These are phyloP conservation scores for Eucalyptus coolabah DNA, from an alignment of 345 rosid species.

Conservation along the genomic window DNA sequence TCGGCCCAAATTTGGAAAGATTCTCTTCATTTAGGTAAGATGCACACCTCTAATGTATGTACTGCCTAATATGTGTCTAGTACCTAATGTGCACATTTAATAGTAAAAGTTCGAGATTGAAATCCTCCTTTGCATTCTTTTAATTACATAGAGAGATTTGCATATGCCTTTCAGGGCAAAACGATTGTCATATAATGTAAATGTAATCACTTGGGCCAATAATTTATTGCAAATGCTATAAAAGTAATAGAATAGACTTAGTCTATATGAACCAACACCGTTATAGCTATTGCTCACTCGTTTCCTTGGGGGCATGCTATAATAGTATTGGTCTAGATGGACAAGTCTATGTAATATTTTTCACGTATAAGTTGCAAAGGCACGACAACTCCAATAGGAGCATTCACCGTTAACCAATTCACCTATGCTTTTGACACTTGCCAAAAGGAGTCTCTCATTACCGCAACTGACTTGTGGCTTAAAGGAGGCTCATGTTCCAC, in stretches of 20 bases:
- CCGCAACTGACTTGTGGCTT: not conserved
- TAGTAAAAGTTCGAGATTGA: not conserved
- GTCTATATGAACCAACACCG: too few species aligned
- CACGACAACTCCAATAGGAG: not conserved
- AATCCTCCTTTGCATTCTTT: not conserved
- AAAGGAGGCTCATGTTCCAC: not conserved
- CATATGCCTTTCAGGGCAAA: too few species aligned
- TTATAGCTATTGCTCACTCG: too few species aligned
- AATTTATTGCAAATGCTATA: too few species aligned
- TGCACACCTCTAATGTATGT: fast-evolving
- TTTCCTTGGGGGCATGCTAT: not conserved
- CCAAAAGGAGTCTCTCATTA: not conserved
- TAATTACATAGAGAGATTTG: not conserved
- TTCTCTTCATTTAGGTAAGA: too few species aligned
- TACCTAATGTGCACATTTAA: not conserved
- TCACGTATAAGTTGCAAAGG: not conserved
- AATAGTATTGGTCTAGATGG: not conserved
- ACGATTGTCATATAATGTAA: too few species aligned
- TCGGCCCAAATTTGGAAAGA: too few species aligned
- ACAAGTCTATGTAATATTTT: too few species aligned
- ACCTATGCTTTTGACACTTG: not conserved
- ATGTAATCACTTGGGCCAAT: too few species aligned
- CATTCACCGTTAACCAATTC: not conserved
- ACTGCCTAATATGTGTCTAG: too few species aligned
- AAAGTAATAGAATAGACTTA: too few species aligned